Base-by-base conservation (phyloP, 768 basidiomycete genomes). In the Agaricus subrufescens region DNA sequence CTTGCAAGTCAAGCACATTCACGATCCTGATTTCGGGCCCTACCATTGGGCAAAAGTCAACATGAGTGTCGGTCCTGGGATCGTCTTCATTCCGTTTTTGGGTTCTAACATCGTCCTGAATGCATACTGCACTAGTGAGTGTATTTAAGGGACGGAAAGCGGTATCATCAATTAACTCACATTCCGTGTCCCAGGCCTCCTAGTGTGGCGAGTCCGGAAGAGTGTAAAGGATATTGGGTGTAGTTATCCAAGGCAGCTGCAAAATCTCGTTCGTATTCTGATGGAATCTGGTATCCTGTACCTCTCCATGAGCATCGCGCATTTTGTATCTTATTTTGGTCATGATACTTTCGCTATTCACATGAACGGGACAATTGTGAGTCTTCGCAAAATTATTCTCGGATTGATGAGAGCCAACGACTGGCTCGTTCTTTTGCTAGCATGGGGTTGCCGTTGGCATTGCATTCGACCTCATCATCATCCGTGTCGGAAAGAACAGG, bases 1-100 rank as follows among this genome's bases (percentile, higher is more conserved):
- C 38, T 49, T 47, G n/a, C 54, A 50, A 25, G 30, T 59, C 11
- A 49, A 27, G 10, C 27, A 59, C 23, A 12, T 46, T 30, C 52
- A 53, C 30, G 39, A 44, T 25, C 34, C 50, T 5, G 26, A 34
- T 45, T 27, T 57, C 12, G 51, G 54, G 4, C 54, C 50, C n/a
- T 34, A 19, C 23, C 38, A 37, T 15, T 46, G 44, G 59, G 26
- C 31, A 43, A 27, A 34, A 0, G 51, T 58, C n/a, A 52, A 47
- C 19, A 58, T 58, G 57, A 26, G 25, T 15, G 15, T 60, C 19
- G 50, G 55, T 3, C 57, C 57, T 4, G 51, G 57, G 10, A 52
- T 56, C 43, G 49, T 57, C 38, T 43, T 52, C 25, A 46, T 43
- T 1, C 54, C 54, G n/a, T 60, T 57, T 46, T 60, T 50, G 59